Evolutionary conservation across 2,329 filamentous ascomycete species (phyloP).

Genomic region (Aspergillus terreus): DNA sequence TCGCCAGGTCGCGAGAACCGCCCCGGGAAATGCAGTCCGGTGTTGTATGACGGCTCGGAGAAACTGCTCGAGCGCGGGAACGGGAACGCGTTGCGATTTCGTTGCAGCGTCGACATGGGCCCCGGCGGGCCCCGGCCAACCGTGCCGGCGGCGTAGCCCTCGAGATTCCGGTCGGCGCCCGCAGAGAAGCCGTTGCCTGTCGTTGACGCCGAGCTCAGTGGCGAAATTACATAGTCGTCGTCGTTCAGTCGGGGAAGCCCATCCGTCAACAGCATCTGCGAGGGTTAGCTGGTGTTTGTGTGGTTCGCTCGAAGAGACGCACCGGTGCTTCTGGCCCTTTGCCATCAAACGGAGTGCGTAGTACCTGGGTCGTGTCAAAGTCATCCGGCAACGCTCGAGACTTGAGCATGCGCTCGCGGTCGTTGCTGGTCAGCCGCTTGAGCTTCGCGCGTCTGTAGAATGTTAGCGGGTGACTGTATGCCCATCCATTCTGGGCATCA

Average conservation of each 20-base stretch:
- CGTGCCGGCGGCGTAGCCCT: slow-evolving; percentile 23
- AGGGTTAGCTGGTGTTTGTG: slow-evolving; percentile 35
- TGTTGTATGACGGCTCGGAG: slow-evolving; percentile 29
- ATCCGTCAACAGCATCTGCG: slow-evolving; percentile 33
- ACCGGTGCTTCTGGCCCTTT: slow-evolving; percentile 47
- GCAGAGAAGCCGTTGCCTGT: slow-evolving; percentile 33
- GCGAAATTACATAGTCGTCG: slow-evolving; percentile 37
- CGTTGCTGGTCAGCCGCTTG: slow-evolving; percentile 58
- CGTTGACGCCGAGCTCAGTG: slow-evolving; percentile 32
- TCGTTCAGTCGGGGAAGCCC: slow-evolving; percentile 30
- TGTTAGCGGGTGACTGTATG: no score
- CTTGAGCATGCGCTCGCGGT: slow-evolving; percentile 59
- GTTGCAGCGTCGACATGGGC: slow-evolving; percentile 27
- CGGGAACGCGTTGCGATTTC: slow-evolving; percentile 24
- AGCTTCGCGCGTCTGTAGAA: slow-evolving; percentile 55
- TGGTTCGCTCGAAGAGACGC: slow-evolving; percentile 39
- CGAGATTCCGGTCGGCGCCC: slow-evolving; percentile 22
- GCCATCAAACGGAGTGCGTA: slow-evolving; percentile 53
- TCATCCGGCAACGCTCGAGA: slow-evolving; percentile 57
- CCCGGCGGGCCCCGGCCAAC: slow-evolving; percentile 23
- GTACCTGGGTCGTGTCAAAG: slow-evolving; percentile 58
- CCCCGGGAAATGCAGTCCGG: slow-evolving; percentile 26
- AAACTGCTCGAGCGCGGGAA: slow-evolving; percentile 34
- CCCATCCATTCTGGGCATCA: not conserved
- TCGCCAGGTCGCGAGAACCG: slow-evolving; percentile 26